phyloP scores from a whole-genome alignment of 345 rosid species.

The Gossypium arboreum region DNA sequence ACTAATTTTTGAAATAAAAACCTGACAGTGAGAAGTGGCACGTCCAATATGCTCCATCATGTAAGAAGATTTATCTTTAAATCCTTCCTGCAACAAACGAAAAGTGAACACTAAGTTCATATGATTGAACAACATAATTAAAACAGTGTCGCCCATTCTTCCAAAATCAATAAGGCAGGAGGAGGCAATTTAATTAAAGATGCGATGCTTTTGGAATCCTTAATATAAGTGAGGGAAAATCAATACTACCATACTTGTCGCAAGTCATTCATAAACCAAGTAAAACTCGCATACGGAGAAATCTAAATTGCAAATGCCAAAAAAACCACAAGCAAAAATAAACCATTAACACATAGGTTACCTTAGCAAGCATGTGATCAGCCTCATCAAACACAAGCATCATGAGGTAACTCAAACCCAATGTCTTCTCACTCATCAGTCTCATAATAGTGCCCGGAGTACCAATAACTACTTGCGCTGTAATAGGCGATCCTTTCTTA shows the following conservation, averaged over 20 bases:
- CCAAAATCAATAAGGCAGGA: not conserved
- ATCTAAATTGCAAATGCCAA: not conserved
- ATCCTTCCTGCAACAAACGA: not conserved
- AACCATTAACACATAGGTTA: not conserved
- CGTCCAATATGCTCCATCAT: not conserved
- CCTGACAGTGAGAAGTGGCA: not conserved
- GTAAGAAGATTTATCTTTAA: not conserved
- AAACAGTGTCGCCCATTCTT: not conserved
- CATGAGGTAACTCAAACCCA: not conserved
- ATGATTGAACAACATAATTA: not conserved
- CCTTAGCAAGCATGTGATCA: not conserved
- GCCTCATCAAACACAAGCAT: not conserved
- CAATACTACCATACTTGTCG: too few relatives aligned
- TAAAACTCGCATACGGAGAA: not conserved
- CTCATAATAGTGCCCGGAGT: not conserved
- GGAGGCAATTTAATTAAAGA: too few relatives aligned
- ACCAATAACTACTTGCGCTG: not conserved
- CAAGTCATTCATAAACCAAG: not conserved
- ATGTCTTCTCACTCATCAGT: not conserved
- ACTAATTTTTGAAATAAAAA: not conserved
- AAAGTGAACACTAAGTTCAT: not conserved
- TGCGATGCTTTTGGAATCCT: too few relatives aligned
- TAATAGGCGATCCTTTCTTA: not conserved
- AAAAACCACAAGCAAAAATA: not conserved
- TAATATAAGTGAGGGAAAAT: too few relatives aligned